Evolutionary conservation across 257 asterid genomes (phyloP).

Genomic region (Solanum megistacrolobum): DNA sequence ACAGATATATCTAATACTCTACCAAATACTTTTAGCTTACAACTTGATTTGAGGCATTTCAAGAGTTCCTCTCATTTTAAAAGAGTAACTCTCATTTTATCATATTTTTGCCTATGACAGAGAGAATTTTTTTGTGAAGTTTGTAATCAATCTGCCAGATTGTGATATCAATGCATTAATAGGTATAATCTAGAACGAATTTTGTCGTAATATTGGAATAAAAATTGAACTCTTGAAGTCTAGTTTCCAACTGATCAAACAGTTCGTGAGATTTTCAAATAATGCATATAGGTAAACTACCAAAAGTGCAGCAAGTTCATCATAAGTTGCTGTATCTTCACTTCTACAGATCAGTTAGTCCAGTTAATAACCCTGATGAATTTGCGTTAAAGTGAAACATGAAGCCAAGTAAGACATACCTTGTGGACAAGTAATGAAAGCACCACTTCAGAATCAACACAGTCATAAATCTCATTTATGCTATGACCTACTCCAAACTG

Average conservation of each 20-base stretch:
- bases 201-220: neutral
- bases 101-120: neutral
- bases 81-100: neutral
- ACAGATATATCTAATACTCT: neutral
- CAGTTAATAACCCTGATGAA: neutral
- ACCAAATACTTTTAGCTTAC: neutral
- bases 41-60: neutral
- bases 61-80: neutral
- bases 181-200: neutral
- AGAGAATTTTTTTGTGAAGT: neutral
- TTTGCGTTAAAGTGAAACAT: neutral
- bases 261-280: neutral
- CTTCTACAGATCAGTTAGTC: neutral
- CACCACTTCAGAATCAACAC: slow-evolving; percentile 88
- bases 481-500: slow-evolving; percentile 65
- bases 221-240: neutral
- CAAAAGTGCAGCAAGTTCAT: neutral
- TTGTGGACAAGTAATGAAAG: slow-evolving; percentile 85
- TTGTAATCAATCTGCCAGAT: neutral
- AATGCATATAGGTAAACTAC: neutral
- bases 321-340: neutral
- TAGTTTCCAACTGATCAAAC: neutral
- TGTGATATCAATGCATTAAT: neutral
- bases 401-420: slow-evolving; percentile 28
- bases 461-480: slow-evolving; percentile 79